phyloP scores from a whole-genome alignment of 257 asterid genomes.

The Capsicum rhomboideum region DNA sequence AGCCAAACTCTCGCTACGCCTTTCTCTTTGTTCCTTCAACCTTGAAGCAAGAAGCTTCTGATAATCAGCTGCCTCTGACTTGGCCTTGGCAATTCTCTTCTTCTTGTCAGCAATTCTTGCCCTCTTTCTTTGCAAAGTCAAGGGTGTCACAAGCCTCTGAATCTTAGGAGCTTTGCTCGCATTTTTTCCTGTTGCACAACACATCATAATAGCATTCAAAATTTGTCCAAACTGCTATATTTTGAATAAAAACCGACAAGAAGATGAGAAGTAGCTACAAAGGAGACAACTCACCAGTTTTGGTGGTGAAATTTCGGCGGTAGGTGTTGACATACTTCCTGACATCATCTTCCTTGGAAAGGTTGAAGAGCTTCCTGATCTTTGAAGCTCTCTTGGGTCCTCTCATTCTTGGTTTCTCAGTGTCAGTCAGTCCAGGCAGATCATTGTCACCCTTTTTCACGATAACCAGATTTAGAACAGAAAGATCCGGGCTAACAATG shows the following conservation, averaged over 20 bases:
- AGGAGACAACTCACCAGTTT: neutral
- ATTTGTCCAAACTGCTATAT: neutral
- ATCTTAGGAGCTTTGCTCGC: neutral
- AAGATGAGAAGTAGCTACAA: neutral
- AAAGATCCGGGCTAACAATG: conserved; percentile 3
- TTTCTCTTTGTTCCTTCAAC: conserved; percentile 6
- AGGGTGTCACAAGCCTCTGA: conserved; percentile 1
- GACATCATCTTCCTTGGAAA: conserved; percentile 5
- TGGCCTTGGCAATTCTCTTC: conserved; percentile 4
- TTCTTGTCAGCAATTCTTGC: conserved; percentile 5
- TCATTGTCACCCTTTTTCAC: conserved; percentile 5
- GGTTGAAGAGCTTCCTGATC: conserved; percentile 3
- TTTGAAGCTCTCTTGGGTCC: conserved; percentile 8
- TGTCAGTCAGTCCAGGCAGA: conserved; percentile 2
- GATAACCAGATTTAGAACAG: conserved; percentile 1
- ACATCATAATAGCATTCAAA: neutral
- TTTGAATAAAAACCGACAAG: neutral
- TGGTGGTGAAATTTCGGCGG: conserved; percentile 2
- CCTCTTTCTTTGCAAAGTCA: conserved; percentile 5
- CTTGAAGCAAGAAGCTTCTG: conserved; percentile 8
- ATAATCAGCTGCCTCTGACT: conserved; percentile 6
- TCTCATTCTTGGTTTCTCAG: conserved; percentile 7
- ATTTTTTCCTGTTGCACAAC: neutral
- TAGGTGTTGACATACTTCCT: conserved; percentile 1
- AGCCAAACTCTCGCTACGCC: conserved; percentile 5